These are phyloP conservation scores for Rhododendron ovatum DNA, from an alignment of 148 eudicot genomes.

Conservation along the genomic window DNA sequence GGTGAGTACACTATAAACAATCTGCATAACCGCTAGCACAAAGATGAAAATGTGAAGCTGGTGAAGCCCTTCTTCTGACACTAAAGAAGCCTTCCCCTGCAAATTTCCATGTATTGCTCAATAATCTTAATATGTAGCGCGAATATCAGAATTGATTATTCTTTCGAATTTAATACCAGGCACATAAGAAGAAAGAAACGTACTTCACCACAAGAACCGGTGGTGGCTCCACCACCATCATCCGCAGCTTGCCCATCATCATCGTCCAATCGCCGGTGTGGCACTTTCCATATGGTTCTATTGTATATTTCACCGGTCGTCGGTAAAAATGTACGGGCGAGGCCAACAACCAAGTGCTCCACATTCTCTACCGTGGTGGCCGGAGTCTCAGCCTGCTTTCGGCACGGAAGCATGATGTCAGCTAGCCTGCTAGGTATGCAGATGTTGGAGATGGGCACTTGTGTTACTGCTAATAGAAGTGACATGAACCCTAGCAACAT, in stretches of 20 bases:
- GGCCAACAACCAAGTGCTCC: slow-evolving; percentile 6
- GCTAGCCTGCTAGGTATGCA: slow-evolving; percentile 32
- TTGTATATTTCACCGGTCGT: not conserved
- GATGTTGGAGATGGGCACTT: slow-evolving; percentile 23
- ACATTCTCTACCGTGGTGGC: slow-evolving; percentile 4
- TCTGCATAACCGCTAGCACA: slow-evolving; percentile 39
- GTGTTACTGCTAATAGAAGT: slow-evolving; percentile 26
- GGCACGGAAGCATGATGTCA: slow-evolving; percentile 35
- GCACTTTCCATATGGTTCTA: not conserved
- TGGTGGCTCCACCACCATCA: not conserved
- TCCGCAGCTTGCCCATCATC: not conserved
- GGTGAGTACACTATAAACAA: slow-evolving; percentile 32
- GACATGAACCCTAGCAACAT: slow-evolving; percentile 39
- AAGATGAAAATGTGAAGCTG: slow-evolving; percentile 37
- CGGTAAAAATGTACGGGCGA: not conserved
- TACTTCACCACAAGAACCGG: slow-evolving; percentile 8
- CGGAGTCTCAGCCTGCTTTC: not conserved
- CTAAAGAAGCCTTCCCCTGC: slow-evolving; percentile 32
- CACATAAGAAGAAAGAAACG: not conserved
- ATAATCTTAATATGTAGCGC: not conserved
- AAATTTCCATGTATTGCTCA: not conserved
- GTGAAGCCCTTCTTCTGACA: slow-evolving; percentile 26
- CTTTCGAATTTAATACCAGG: not conserved
- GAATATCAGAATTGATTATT: not conserved
- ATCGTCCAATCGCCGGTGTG: not conserved